These are phyloP conservation scores for Alopecurus myosuroides DNA, from an alignment of 176 grass and related monocot species.

Conservation along the genomic window DNA sequence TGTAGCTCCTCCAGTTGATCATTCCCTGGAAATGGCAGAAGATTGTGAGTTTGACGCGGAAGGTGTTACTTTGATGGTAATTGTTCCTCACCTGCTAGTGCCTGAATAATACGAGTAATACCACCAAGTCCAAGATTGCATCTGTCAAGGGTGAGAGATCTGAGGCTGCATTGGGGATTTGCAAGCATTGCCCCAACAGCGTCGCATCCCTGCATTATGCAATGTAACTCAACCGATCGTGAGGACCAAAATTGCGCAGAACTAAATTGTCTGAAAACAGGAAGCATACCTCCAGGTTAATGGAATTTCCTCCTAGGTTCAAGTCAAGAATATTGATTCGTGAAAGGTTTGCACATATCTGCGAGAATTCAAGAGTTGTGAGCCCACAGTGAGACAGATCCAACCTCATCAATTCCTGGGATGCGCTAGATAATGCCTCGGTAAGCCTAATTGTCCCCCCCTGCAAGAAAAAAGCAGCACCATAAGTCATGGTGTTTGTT, in stretches of 20 bases:
- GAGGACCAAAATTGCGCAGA: neutral
- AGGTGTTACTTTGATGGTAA: neutral
- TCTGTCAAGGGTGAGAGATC: constrained; percentile 54
- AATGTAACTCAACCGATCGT: constrained; percentile 15
- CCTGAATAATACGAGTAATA: constrained; percentile 50
- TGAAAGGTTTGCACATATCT: constrained; percentile 53
- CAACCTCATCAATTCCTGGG: constrained; percentile 78
- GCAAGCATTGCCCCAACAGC: constrained; percentile 44
- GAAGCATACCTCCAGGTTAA: constrained; percentile 64
- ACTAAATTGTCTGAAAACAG: neutral
- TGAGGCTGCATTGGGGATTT: constrained; percentile 58
- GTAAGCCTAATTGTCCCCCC: constrained; percentile 64
- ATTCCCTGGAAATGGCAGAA: constrained; percentile 48
- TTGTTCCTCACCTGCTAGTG: constrained; percentile 59
- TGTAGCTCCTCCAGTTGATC: constrained; percentile 68
- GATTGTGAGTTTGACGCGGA: neutral
- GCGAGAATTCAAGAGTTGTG: constrained; percentile 39
- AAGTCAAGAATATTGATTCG: constrained; percentile 57
- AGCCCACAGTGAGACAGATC: constrained; percentile 81
- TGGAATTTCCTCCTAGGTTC: constrained; percentile 65
- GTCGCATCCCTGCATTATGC: constrained; percentile 49
- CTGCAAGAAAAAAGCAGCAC: constrained; percentile 25
- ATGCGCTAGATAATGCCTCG: constrained; percentile 48
- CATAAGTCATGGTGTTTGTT: constrained; percentile 10
- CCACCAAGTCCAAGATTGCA: constrained; percentile 66